Evolutionary conservation across 306 rosid species (phyloP), one percentile per base, ranked within the genome.

Genomic region (Cicer pinnatifidum): DNA sequence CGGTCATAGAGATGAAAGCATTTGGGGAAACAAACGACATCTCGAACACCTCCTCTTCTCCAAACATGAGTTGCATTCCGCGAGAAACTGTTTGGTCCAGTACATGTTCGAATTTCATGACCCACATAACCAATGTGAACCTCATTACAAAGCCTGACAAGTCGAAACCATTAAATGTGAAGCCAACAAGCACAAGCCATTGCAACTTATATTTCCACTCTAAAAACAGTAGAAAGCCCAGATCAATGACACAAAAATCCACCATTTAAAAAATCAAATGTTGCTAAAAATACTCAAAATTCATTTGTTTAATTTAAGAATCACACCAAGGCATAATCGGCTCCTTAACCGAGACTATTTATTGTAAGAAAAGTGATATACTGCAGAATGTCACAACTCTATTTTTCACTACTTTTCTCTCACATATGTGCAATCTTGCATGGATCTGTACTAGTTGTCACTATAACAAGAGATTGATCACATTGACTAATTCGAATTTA

Each of bases 1-100:
- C 95, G 96, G 33, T 92, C 98, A 77, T 66, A 84, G 57, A 92
- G 92, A 84, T 92, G 95, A 82, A 80, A 90, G 81, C 91, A 88
- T 77, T 87, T 88, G 69, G 92, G 88, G 73, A 83, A 90, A 81
- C 73, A 80, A 53, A 87, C 33, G 62, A 88, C 89, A 63, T 90
- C 89, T 15, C 76, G 85, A 81, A 83, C 85, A 50, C 91, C 85
- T 51, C 98, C 95, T 78, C 70, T 83, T 65, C 75, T 87, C 98
- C 98, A 92, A 70, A 69, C 79, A 85, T 92, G 98, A 13, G 69
- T 80, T 12, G 88, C 88, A 79, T 68, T 83, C 75, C 92, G 85
- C 35, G 66, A 80, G 33, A 89, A 86, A 84, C 93, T 88, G 11
- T 79, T 76, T 10, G 86, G 89, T 69, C 92, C 92, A 3, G 62